Base-by-base conservation (phyloP, 2,329 filamentous ascomycete genomes). In the Colletotrichum aenigma region DNA sequence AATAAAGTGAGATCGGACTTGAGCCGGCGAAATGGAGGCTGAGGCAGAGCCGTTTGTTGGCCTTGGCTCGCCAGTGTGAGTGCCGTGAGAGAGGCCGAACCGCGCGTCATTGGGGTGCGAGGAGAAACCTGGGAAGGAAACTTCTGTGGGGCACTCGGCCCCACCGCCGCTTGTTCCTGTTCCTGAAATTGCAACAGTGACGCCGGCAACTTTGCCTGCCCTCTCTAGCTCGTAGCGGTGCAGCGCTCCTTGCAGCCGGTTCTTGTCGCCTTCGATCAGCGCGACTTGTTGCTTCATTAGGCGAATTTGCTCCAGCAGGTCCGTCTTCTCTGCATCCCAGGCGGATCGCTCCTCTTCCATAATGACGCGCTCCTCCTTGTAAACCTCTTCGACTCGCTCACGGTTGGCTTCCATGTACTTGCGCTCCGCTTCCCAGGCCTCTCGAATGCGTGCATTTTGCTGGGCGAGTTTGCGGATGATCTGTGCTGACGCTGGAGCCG, bases 341-440 rank as follows among this genome's bases (percentile, higher is more conserved):
- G 84, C 80, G 18, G 85, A 80, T 21, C 87, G 85, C 76, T 90
- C 87, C 52, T 89, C 87, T 67, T 90, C 88, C 87, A 91, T 90
- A 71, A 90, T 85, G 66, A 83, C 83, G 9, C 88, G 87, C 79
- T 91, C 89, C 78, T 90, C 88, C 76, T 87, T 87, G 78, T 90
- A 90, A n/a, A 91, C 87, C 79, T 89, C 87, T 78, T 91, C 89
- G 6, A 87, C 89, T 16, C 88, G 87, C 61, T 86, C 86, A 13
- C 89, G 87, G 76, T 88, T 90, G 8, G 88, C 88, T 79, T 91
- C 89, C 71, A 91, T 83, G 71, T 90, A 86, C 66, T 86, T 87
- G 38, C 89, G 87, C 79, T 91, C 89, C 12, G 87, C 87, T 78
- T 89, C 88, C 88, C 89, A 90, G 24, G 86, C 88, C 74, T 89